Evolutionary conservation across 1,284 basidiomycete genomes (phyloP).

Genomic region (Leccinum brunneo-olivaceum): DNA sequence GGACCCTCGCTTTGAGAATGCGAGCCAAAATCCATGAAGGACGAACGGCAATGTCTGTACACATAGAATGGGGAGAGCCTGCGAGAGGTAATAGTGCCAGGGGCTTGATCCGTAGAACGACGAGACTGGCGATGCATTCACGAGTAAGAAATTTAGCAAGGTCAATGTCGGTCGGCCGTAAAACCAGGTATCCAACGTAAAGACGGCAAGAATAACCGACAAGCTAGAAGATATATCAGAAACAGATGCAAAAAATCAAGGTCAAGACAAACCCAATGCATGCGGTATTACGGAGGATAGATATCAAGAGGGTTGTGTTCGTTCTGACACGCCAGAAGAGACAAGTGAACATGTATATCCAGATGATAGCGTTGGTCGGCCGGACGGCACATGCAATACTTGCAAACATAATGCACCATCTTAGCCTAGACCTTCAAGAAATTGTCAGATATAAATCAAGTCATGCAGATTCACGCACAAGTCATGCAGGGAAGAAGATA

Average conservation of each 20-base stretch:
- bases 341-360: constrained; percentile 62
- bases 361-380: constrained; percentile 83
- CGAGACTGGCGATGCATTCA: constrained; percentile 79
- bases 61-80: constrained; percentile 80
- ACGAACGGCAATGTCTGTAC: constrained; percentile 70
- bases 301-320: constrained; percentile 26
- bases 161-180: constrained; percentile 69
- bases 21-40: constrained; percentile 50
- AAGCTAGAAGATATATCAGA: constrained; percentile 15
- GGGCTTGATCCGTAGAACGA: constrained; percentile 89
- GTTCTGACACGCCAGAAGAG: constrained; percentile 45
- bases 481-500: constrained; percentile 16
- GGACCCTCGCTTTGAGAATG: constrained; percentile 24
- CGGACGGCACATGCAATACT: constrained; percentile 76
- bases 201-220: constrained; percentile 33
- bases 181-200: constrained; percentile 62
- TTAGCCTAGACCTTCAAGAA: constrained; percentile 27
- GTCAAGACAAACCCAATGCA: constrained; percentile 40
- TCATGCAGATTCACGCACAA: constrained; percentile 12
- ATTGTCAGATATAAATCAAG: neutral
- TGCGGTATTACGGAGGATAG: constrained; percentile 34
- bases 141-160: constrained; percentile 73
- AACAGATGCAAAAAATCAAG: neutral
- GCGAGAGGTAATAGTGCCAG: constrained; percentile 86
- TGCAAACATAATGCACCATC: constrained; percentile 48